phyloP scores from a whole-genome alignment of 1,284 basidiomycete genomes.

The Thelephora terrestris region DNA sequence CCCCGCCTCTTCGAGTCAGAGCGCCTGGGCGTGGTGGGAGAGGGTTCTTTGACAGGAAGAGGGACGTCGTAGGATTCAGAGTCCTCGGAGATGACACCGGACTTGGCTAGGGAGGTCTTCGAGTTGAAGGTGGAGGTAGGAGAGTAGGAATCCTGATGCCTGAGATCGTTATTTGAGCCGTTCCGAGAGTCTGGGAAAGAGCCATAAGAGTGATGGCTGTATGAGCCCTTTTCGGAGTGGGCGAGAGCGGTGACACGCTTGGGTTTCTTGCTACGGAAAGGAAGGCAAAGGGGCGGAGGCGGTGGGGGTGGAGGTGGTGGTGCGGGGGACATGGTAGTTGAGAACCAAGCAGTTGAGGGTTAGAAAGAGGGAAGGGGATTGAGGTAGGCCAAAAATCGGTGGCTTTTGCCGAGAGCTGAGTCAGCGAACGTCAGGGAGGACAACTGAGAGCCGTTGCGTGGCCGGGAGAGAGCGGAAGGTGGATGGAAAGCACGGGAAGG shows the following conservation, averaged over 20 bases:
- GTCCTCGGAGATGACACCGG: slow-evolving; percentile 27
- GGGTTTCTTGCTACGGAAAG: slow-evolving; percentile 18
- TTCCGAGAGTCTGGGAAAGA: slow-evolving; percentile 17
- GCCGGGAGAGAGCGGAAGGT: background rate
- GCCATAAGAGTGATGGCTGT: slow-evolving; percentile 7
- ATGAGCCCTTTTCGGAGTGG: slow-evolving; percentile 14
- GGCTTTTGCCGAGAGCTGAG: background rate
- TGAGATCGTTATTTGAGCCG: slow-evolving; percentile 19
- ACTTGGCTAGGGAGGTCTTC: slow-evolving; percentile 21
- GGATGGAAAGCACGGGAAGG: background rate
- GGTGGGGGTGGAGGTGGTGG: slow-evolving; percentile 18
- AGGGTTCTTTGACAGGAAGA: slow-evolving; percentile 15
- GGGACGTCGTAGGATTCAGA: slow-evolving; percentile 24
- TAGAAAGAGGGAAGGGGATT: background rate
- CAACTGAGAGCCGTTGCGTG: background rate
- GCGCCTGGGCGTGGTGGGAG: slow-evolving; percentile 22
- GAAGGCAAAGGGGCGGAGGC: slow-evolving; percentile 20
- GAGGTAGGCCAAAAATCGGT: background rate
- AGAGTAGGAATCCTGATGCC: slow-evolving; percentile 24
- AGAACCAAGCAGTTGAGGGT: background rate
- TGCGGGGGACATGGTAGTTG: slow-evolving; percentile 18
- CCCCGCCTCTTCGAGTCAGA: slow-evolving; percentile 44
- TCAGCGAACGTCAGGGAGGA: background rate
- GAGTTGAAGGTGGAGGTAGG: slow-evolving; percentile 31
- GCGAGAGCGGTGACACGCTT: slow-evolving; percentile 16